phyloP scores from a whole-genome alignment of 2,329 filamentous ascomycete genomes.

The Ilyonectria mors-panacis region DNA sequence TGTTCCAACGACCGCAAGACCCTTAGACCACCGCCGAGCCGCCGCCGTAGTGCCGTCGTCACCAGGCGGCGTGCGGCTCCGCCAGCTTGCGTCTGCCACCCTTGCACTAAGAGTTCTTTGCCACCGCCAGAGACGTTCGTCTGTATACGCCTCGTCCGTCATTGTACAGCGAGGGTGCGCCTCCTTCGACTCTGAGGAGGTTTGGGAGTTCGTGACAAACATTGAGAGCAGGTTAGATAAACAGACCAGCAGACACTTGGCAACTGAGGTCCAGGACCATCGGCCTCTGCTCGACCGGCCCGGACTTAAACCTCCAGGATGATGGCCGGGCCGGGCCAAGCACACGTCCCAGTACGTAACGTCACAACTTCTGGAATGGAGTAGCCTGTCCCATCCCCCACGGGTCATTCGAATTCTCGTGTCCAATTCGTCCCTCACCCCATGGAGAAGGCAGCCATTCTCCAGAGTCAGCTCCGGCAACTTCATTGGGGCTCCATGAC shows the following conservation, averaged over 20 bases:
- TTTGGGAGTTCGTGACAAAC: neutral
- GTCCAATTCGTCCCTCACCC: constrained; percentile 21
- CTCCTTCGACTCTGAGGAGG: neutral
- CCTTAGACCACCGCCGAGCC: constrained; percentile 19
- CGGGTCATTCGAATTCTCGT: constrained; percentile 27
- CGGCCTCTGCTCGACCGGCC: constrained; percentile 30
- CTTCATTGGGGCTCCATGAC: constrained; percentile 14
- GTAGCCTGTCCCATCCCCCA: constrained; percentile 36
- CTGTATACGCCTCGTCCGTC: constrained; percentile 18
- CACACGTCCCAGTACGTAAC: constrained; percentile 42
- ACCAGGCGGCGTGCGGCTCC: constrained; percentile 23
- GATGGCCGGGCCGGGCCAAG: constrained; percentile 36
- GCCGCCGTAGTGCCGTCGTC: constrained; percentile 15
- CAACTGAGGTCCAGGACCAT: neutral
- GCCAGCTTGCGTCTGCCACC: constrained; percentile 9
- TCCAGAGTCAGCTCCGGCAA: constrained; percentile 8
- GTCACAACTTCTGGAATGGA: constrained; percentile 41
- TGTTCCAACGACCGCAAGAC: constrained; percentile 18
- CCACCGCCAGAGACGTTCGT: constrained; percentile 5
- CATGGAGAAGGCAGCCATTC: constrained; percentile 16
- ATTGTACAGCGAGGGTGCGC: constrained; percentile 21
- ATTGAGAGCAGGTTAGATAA: neutral
- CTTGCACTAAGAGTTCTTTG: constrained; percentile 10
- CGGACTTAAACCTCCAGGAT: constrained; percentile 35
- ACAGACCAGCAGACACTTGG: neutral